Percentiles rank a stretch among this genome's conserved stretches.
Evolutionary conservation across 768 basidiomycete species (phyloP).

Genomic region (Tricholoma hemisulphureum): DNA sequence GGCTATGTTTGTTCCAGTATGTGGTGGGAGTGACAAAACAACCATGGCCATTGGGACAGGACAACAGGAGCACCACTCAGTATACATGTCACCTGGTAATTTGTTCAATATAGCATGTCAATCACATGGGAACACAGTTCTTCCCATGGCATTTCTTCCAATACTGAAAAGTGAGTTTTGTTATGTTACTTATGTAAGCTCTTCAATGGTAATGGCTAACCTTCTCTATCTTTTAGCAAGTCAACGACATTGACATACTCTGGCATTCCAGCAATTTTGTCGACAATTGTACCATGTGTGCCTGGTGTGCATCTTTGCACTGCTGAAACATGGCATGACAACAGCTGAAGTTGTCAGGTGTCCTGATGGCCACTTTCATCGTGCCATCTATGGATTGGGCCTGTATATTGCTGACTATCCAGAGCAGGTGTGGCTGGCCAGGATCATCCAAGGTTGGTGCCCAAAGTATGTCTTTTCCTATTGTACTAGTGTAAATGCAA

Average conservation of each 20-base stretch:
- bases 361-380: not conserved
- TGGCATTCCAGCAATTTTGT: constrained; percentile 19
- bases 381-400: not conserved
- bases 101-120: constrained; percentile 27
- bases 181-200: constrained; percentile 8
- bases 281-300: constrained; percentile 16
- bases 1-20: constrained; percentile 29
- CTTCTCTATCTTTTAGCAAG: not conserved
- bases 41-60: constrained; percentile 40
- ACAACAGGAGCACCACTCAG: constrained; percentile 22
- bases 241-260: constrained; percentile 9
- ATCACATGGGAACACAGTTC: constrained; percentile 25
- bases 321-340: not conserved
- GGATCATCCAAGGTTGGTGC: constrained; percentile 17
- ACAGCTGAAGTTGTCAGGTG: not conserved
- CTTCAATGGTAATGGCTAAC: not conserved
- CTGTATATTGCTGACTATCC: not conserved
- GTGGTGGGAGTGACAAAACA: constrained; percentile 41
- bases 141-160: constrained; percentile 30
- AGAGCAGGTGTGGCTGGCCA: not conserved
- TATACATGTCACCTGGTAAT: constrained; percentile 31
- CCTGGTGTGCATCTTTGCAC: not conserved
- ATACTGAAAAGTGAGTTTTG: constrained; percentile 37
- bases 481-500: too few relatives aligned
- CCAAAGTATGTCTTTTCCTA: constrained; percentile 21